These are phyloP conservation scores for Neurospora hispaniola DNA, from an alignment of 495 filamentous ascomycete genomes.

Conservation along the genomic window DNA sequence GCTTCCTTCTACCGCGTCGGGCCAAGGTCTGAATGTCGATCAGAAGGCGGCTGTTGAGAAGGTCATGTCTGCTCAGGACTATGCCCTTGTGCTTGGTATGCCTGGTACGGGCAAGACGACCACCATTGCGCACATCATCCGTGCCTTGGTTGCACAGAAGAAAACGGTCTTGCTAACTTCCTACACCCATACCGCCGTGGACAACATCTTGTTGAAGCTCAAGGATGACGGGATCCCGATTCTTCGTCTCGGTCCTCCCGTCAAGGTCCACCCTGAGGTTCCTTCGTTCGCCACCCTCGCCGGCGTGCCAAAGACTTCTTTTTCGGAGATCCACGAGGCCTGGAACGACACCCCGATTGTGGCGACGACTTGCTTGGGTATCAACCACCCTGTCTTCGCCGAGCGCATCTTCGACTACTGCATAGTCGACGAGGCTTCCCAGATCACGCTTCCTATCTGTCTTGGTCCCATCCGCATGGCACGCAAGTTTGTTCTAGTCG, in stretches of 20 bases:
- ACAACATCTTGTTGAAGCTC: constrained; percentile 93
- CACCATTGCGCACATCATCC: constrained; percentile 94
- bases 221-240: constrained; percentile 68
- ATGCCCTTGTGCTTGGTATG: constrained; percentile 93
- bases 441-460: constrained; percentile 92
- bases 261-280: constrained; percentile 82
- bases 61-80: constrained; percentile 89
- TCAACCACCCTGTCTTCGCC: constrained; percentile 79
- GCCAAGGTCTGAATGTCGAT: constrained; percentile 61
- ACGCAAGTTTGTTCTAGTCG: constrained; percentile 86
- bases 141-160: constrained; percentile 74
- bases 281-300: constrained; percentile 72
- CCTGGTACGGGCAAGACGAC: constrained; percentile 97
- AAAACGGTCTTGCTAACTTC: constrained; percentile 90
- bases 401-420: constrained; percentile 93
- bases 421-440: constrained; percentile 94
- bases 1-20: constrained; percentile 36
- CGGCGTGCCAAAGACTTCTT: constrained; percentile 53
- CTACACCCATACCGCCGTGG: constrained; percentile 93
- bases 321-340: constrained; percentile 71
- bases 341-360: constrained; percentile 82
- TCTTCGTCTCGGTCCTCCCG: constrained; percentile 66
- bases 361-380: constrained; percentile 86
- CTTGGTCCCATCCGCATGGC: constrained; percentile 90
- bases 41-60: constrained; percentile 80